phyloP scores from a whole-genome alignment of 768 basidiomycete species.

The Tulasnella calospora region DNA sequence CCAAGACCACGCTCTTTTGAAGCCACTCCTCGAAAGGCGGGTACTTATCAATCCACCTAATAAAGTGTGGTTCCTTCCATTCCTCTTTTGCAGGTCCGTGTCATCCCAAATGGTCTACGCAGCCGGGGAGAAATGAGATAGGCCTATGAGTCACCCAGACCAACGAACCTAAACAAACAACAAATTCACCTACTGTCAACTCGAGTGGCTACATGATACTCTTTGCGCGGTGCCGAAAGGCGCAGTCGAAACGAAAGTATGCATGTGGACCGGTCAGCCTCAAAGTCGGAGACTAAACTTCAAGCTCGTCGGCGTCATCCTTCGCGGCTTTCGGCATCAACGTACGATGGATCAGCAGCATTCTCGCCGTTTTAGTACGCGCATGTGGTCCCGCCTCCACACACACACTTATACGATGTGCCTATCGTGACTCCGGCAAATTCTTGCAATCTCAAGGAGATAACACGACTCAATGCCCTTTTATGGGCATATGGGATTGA shows the following conservation, averaged over 20 bases:
- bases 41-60: conserved; percentile 76
- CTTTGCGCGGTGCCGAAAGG: conserved; percentile 46
- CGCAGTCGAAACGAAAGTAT: not conserved
- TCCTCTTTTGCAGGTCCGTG: conserved; percentile 60
- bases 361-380: too few species aligned
- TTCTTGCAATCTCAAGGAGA: too few species aligned
- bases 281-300: not conserved
- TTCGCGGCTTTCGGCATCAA: too few species aligned
- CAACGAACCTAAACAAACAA: not conserved
- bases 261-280: not conserved
- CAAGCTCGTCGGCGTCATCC: too few species aligned
- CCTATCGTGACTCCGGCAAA: too few species aligned
- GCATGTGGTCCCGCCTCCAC: too few species aligned
- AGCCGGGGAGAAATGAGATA: conserved; percentile 43
- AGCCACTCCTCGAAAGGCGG: conserved; percentile 75
- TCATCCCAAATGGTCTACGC: conserved; percentile 64
- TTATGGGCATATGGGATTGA: too few species aligned
- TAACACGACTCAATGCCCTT: too few species aligned
- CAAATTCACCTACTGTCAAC: conserved; percentile 67
- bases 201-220: conserved; percentile 79
- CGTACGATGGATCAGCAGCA: too few species aligned
- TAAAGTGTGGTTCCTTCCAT: conserved; percentile 62
- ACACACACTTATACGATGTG: too few species aligned
- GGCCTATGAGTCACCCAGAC: conserved; percentile 29
- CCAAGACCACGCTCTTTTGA: conserved; percentile 33